phyloP scores from a whole-genome alignment of 495 filamentous ascomycete species.

The Penicillium taxi region DNA sequence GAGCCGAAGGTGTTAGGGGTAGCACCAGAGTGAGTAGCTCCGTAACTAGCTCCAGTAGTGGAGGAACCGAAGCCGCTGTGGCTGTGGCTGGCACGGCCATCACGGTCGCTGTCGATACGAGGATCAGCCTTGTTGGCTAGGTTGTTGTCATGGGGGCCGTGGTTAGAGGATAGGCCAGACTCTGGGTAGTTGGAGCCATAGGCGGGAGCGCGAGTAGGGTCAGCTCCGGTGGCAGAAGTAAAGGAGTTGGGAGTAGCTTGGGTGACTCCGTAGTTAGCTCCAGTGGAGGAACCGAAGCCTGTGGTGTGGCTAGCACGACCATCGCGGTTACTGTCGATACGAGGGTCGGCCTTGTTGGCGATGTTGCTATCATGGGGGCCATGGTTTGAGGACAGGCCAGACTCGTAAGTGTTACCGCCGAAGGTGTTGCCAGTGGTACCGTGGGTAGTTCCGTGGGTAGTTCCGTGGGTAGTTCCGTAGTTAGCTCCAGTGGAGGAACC shows the following conservation, averaged over 20 bases:
- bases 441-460: background rate
- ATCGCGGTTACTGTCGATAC: slow-evolving; percentile 7
- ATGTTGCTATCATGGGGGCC: slow-evolving; percentile 1
- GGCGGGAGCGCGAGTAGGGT: background rate
- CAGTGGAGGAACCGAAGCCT: background rate
- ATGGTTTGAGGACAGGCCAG: background rate
- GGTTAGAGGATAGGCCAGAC: slow-evolving; percentile 6
- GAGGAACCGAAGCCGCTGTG: slow-evolving; percentile 5
- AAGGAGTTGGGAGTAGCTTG: too few relatives aligned
- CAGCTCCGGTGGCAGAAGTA: background rate
- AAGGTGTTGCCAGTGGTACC: background rate
- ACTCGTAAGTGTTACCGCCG: background rate
- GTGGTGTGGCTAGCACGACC: background rate
- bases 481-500: background rate
- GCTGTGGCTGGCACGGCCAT: background rate
- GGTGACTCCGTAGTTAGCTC: background rate
- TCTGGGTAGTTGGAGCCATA: slow-evolving; percentile 3
- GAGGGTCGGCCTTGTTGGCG: slow-evolving; percentile 1
- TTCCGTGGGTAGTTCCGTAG: background rate
- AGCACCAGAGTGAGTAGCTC: background rate
- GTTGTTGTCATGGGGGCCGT: slow-evolving; percentile 16
- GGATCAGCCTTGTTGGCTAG: slow-evolving; percentile 16
- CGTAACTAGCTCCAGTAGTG: slow-evolving; percentile 7
- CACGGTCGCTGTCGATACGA: slow-evolving; percentile 14
- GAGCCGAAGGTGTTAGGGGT: slow-evolving; percentile 3